Evolutionary conservation across 2,329 filamentous ascomycete species (phyloP), one percentile per base, ranked within the genome.

Genomic region (Aspergillus hiratsukae): DNA sequence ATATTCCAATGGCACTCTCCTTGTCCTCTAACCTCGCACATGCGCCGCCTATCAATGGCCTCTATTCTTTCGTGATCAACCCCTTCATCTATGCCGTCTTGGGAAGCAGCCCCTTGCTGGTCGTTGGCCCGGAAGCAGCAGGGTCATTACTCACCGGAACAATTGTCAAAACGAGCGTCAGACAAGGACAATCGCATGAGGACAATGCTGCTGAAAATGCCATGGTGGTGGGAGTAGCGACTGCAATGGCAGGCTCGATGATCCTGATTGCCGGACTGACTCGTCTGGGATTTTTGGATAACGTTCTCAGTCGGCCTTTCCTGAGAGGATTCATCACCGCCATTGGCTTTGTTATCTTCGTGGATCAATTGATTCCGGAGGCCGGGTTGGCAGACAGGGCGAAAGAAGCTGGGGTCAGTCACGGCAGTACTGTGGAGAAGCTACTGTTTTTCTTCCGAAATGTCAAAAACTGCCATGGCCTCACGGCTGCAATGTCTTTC

Each of bases 1-100:
- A 99, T 73, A 88, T 99, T 40, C 94, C 94, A 52, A 97, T 99
- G 92, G 89, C 91, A 0, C 83, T 99, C 14, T 97, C 94, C 0
- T 88, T 95, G 61, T 91, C 94, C 54, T 86, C 90, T 43, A 97
- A 97, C 69, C 85, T 99, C 45, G 91, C 89, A 5, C 94, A 97
- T 70, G 86, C 97, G 1, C 91, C 93, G 8, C 89, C 94, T 0
- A 92, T 97, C 66, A 93, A 96, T 68, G 94, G 94, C 0, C 81
- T 99, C 3, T 99, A 97, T 75, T 85, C 90, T 17, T 97, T 97
- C 71, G 90, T 95, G 60, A 90, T 97, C 77, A 92, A 92, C 57
- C 94, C 94, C 0, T 76, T 97, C 53, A 81, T 97, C 35, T 99
- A 99, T 73, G 92, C 92, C 1, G 78, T 97, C 10, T 81, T 99